Evolutionary conservation across 805 yeast genomes (phyloP), one percentile per base, ranked within the genome.

Genomic region (Candida anglica): DNA sequence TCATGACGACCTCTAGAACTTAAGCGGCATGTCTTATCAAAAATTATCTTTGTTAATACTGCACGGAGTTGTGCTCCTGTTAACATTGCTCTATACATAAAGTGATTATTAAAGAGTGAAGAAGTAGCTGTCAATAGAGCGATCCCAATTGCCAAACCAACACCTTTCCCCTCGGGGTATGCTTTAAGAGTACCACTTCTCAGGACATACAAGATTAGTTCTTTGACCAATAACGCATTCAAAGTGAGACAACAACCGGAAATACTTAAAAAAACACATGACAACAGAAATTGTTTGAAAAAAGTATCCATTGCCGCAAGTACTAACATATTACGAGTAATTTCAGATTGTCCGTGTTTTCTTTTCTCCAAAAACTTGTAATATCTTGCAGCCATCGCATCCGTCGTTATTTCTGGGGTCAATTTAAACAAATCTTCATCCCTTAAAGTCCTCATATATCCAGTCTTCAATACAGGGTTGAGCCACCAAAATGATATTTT

Each of bases 101-200:
- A 38, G 19, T 46, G 44, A 27, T 43, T 39, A 17, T 40, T 38
- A 5, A 35, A 19, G 11, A 41, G 6, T 3, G 43, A 42, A 21
- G 38, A 25, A 2, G 36, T 9, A 18, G 30, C 33, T 8, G 79
- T 69, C 52, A 86, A 58, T 0, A 60, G 39, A 24, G 78, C 64
- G 7, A 81, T 67, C n/a, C 88, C 93, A 24, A 85, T 60, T 3
- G 86, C 81, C 44, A 73, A 79, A 5, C 89, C 94, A 15, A 81
- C 65, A 34, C 93, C 95, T 50, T 50, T 5, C 63, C 56, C n/a
- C 37, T 68, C 73, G n/a, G n/a, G n/a, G n/a, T n/a, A n/a, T n/a
- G n/a, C n/a, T n/a, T n/a, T n/a, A n/a, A n/a, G n/a, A n/a, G n/a
- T n/a, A n/a, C n/a, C n/a, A n/a, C n/a, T n/a, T n/a, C n/a, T n/a